A percentile compares a stretch with the other conserved stretches of the same genome.
These are phyloP conservation scores for Saprolegnia parasitica DNA, from an alignment of 352 stramenopile genomes.

Conservation along the genomic window DNA sequence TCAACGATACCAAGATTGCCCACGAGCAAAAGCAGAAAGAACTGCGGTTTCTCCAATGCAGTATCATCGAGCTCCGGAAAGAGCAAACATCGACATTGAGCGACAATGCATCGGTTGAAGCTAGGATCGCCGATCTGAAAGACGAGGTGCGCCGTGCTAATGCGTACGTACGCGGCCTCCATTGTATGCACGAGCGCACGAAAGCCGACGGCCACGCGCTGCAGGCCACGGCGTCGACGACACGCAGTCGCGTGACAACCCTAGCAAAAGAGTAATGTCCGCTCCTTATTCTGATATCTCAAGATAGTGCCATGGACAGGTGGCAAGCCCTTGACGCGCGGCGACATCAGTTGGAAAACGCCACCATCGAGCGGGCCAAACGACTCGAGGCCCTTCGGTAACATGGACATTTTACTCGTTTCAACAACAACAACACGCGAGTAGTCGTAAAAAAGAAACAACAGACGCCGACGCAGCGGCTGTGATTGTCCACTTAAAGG, in stretches of 20 bases:
- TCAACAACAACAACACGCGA: constrained; percentile 33
- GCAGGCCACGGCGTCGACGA: constrained; percentile 39
- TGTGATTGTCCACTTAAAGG: not conserved
- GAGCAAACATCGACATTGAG: constrained; percentile 9
- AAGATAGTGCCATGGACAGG: not conserved
- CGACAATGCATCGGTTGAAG: not conserved
- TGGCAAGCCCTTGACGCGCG: constrained; percentile 33
- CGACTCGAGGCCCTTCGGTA: not conserved
- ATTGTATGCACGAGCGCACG: constrained; percentile 41
- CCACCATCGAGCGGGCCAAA: constrained; percentile 39
- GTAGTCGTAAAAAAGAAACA: constrained; percentile 16
- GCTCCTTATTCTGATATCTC: no score
- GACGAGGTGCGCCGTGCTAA: constrained; percentile 45
- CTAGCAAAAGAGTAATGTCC: not conserved
- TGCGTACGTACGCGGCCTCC: constrained; percentile 53
- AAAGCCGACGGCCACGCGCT: constrained; percentile 36
- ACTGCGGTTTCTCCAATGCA: constrained; percentile 37
- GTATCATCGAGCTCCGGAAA: constrained; percentile 35
- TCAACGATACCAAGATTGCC: constrained; percentile 40
- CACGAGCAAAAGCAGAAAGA: constrained; percentile 39
- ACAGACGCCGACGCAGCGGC: no score
- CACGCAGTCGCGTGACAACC: constrained; percentile 35
- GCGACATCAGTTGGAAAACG: constrained; percentile 36
- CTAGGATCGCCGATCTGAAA: constrained; percentile 32
- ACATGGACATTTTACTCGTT: no score